Evolutionary conservation across 768 basidiomycete species (phyloP).

Genomic region (Tremella fuciformis): DNA sequence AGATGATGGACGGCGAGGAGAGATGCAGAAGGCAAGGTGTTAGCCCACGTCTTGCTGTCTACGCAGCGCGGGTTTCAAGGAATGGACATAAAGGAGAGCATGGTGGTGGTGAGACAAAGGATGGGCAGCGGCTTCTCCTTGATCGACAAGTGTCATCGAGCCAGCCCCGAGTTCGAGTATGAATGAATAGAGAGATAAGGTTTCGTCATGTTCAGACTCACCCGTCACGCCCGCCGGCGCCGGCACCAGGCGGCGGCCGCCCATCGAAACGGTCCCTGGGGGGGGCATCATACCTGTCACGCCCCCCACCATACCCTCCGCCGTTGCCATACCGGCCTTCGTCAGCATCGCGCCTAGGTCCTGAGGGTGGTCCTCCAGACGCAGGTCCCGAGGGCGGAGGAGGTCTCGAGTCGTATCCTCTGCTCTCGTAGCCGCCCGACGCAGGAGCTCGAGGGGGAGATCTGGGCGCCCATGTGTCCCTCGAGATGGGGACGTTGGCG

Average conservation of each 20-base stretch:
- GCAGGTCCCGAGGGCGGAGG: neutral
- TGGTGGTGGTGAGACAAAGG: too few species aligned
- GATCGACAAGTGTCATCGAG: too few species aligned
- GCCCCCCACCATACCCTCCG: constrained; percentile 6
- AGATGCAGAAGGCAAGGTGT: neutral
- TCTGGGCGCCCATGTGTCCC: constrained; percentile 6
- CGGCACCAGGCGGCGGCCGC: too few species aligned
- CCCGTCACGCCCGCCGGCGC: too few species aligned
- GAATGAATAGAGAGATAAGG: too few species aligned
- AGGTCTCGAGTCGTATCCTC: constrained; percentile 4
- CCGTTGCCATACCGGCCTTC: neutral
- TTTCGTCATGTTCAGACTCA: too few species aligned
- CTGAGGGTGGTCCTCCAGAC: neutral
- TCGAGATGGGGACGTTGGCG: constrained; percentile 31
- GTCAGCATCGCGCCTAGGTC: neutral
- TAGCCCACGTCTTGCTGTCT: too few species aligned
- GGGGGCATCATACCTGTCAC: neutral
- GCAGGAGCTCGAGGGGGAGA: constrained; percentile 17
- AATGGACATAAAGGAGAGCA: too few species aligned
- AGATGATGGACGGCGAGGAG: constrained; percentile 2
- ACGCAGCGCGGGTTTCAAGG: too few species aligned
- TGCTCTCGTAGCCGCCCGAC: neutral
- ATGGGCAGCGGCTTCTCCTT: too few species aligned
- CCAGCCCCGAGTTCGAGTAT: too few species aligned
- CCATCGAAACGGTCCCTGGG: too few species aligned